These are phyloP conservation scores for Nakataea oryzae DNA, from an alignment of 2,329 filamentous ascomycete species.

Conservation along the genomic window DNA sequence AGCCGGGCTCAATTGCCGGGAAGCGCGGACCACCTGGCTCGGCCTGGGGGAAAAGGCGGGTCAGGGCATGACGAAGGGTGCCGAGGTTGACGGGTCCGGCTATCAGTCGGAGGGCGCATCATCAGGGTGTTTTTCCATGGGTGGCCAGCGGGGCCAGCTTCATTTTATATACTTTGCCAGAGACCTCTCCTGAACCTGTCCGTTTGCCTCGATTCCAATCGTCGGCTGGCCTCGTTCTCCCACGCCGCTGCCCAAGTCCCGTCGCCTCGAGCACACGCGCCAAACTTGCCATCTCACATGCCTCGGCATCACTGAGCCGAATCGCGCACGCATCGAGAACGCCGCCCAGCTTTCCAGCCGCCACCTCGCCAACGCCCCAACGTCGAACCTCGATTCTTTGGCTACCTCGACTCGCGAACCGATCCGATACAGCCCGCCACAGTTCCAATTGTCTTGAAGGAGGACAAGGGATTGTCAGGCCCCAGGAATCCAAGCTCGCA, in stretches of 20 bases:
- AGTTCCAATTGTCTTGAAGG: not conserved
- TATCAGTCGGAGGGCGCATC: not conserved
- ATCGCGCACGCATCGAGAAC: not conserved
- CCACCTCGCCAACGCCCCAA: not conserved
- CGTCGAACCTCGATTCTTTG: not conserved
- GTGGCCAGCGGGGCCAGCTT: not conserved
- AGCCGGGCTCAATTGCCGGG: not conserved
- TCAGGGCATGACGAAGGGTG: not conserved
- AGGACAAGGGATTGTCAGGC: not conserved
- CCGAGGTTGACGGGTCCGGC: not conserved
- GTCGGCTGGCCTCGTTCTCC: not conserved
- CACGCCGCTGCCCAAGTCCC: not conserved
- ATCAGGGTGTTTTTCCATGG: not conserved
- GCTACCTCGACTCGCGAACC: not conserved
- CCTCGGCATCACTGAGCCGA: constrained; percentile 1
- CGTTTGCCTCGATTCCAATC: not conserved
- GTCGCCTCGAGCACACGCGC: not conserved
- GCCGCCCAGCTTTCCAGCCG: not conserved
- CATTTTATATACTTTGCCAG: not conserved
- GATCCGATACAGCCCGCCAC: not conserved
- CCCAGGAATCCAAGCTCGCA: not conserved
- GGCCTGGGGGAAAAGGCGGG: not conserved
- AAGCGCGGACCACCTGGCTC: not conserved
- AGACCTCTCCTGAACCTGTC: not conserved
- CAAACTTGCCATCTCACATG: not conserved